A percentile compares a stretch with the other conserved stretches of the same genome.
Evolutionary conservation across 495 filamentous ascomycete genomes (phyloP).

Genomic region (Penicillium ochrochloron): DNA sequence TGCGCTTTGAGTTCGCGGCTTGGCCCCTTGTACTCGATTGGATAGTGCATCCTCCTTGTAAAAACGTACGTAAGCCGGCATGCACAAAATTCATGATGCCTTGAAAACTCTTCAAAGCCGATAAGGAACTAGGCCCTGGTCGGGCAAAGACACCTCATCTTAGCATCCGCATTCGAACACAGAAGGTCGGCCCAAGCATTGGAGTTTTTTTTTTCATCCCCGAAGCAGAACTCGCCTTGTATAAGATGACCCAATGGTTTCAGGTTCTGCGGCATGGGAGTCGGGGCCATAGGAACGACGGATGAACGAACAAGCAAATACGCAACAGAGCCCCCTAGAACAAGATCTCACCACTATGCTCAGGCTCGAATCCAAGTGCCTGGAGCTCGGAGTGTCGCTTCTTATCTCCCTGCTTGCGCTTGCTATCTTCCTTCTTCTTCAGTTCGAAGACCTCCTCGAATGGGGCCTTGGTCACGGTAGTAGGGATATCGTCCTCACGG

Average conservation of each 20-base stretch:
- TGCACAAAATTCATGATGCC: background rate
- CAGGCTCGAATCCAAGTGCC: constrained; percentile 83
- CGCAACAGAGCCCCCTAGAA: constrained; percentile 48
- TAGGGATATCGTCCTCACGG: constrained; percentile 85
- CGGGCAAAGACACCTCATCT: background rate
- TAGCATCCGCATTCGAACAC: background rate
- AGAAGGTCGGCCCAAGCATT: background rate
- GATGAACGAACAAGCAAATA: constrained; percentile 14
- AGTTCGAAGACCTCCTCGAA: constrained; percentile 71
- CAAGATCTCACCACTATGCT: constrained; percentile 76
- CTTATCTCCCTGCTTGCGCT: constrained; percentile 75
- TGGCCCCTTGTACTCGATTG: background rate
- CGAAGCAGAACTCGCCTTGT: background rate
- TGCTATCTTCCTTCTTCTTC: constrained; percentile 67
- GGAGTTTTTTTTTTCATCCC: background rate
- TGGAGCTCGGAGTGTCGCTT: constrained; percentile 67
- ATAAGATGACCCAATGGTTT: background rate
- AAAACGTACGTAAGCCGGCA: no score
- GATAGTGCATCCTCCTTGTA: background rate
- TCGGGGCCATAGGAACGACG: constrained; percentile 2
- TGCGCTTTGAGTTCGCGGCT: background rate
- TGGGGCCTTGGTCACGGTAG: constrained; percentile 67
- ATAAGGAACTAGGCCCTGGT: background rate
- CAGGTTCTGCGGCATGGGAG: background rate
- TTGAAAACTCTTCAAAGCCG: constrained; percentile 3